Evolutionary conservation across 2,329 filamentous ascomycete genomes (phyloP), one percentile per base, ranked within the genome.

Genomic region (Chaetomium sp.): DNA sequence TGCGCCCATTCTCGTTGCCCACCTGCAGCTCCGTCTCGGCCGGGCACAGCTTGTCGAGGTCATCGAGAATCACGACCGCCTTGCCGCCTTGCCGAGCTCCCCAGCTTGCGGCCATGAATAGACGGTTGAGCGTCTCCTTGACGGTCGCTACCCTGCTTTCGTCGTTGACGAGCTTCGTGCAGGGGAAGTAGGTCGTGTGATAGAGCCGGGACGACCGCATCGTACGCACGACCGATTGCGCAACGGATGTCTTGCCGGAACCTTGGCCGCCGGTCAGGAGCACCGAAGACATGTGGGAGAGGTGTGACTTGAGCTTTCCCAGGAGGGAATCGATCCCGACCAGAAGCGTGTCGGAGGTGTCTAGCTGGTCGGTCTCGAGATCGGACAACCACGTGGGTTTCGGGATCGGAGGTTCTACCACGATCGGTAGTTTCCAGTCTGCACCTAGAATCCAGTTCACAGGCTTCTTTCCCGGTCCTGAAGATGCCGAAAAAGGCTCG

Each of bases 11-110:
- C 63, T 97, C 91, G 57, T 91, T 91, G 59, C 90, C 90, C 4
- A 95, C 89, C 70, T 96, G 90, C 10, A 99, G 78, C 69, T 99
- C 94, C 0, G 91, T 96, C 71, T 99, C 95, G 0, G 86, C 87
- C 0, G 94, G 92, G 67, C 92, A 97, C 1, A 99, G 77, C 66
- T 89, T 90, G 71, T 99, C 94, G 6, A 99, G 74, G 66, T 99
- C 94, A 66, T 99, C 94, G 1, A 99, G 76, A 49, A 99, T 83
- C 19, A 99, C 88, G 2, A 97, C 69, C 0, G 91, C 82, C 59
- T 84, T 86, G 4, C 94, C 94, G 27, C 91, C 91, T 0, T 94
- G 79, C 57, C 92, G 81, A 38, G 92, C 89, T 40, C 89, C 91
- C 94, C 94, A 99, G 43, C 88, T 87, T 3, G 94, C 94, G 19